Conservation (phyloP, 169 alveolate species). For the Eimeria zaria region DNA sequence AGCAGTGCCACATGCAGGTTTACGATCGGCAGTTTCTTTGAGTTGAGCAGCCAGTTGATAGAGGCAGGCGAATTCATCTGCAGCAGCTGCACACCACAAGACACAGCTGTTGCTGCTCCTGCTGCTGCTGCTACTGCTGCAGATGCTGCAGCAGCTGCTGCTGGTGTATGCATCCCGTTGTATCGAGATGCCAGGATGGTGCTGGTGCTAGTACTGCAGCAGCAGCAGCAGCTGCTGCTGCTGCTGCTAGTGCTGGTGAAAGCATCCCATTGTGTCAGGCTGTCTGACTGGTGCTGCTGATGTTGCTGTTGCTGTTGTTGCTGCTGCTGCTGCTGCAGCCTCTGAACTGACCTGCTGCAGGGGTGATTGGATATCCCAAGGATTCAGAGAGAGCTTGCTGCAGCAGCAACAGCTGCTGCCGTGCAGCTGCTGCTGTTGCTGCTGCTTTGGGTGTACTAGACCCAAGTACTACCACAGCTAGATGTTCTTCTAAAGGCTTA, state of each 20-base stretch:
- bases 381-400: neutral
- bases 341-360: neutral
- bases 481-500: neutral
- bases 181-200: too few species aligned
- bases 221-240: too few species aligned
- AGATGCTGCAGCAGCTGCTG: neutral
- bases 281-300: too few species aligned
- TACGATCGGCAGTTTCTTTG: neutral
- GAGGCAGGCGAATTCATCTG: neutral
- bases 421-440: neutral
- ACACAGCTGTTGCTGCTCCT: neutral
- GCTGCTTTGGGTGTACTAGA: neutral
- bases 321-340: neutral
- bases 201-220: too few species aligned
- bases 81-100: neutral
- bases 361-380: neutral
- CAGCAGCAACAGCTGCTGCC: conserved; percentile 54
- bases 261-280: neutral
- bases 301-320: neutral
- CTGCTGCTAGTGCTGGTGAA: too few species aligned
- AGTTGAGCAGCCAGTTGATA: neutral
- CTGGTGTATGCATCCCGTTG: neutral
- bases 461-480: neutral
- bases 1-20: conserved; percentile 1
- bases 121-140: neutral